Conservation (phyloP, 2,329 filamentous ascomycete species). For the Fusarium sp. region DNA sequence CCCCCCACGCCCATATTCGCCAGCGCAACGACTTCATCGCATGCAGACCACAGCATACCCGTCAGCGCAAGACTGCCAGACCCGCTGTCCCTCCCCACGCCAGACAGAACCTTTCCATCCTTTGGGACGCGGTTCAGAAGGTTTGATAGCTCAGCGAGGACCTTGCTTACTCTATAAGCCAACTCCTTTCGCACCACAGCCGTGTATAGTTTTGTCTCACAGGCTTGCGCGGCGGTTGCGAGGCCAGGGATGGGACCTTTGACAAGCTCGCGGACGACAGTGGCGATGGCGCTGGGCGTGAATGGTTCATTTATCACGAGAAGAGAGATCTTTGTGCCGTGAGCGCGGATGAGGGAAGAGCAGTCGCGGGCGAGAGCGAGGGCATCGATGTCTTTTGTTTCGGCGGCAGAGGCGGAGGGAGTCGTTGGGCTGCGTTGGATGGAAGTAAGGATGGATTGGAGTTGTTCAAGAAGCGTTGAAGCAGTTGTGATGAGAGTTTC, state of each 20-base stretch:
- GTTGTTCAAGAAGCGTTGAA: conserved; percentile 55
- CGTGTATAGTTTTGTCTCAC: conserved; percentile 72
- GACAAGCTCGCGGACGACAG: conserved; percentile 78
- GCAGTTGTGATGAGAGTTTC: conserved; percentile 55
- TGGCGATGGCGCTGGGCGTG: conserved; percentile 79
- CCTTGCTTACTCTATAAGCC: conserved; percentile 66
- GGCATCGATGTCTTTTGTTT: conserved; percentile 60
- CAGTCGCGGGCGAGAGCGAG: conserved; percentile 79
- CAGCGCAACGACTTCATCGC: conserved; percentile 77
- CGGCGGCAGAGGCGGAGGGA: conserved; percentile 19
- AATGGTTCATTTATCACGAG: conserved; percentile 89
- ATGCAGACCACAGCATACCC: conserved; percentile 85
- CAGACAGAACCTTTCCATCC: conserved; percentile 65
- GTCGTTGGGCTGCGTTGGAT: conserved; percentile 52
- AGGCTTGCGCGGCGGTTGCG: conserved; percentile 76
- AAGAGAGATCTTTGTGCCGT: conserved; percentile 88
- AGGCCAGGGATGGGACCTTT: conserved; percentile 80
- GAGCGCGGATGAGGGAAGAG: conserved; percentile 79
- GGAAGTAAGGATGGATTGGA: conserved; percentile 57
- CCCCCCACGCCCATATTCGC: conserved; percentile 76
- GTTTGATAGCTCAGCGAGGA: conserved; percentile 71
- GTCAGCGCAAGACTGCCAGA: conserved; percentile 73
- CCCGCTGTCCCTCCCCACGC: conserved; percentile 50
- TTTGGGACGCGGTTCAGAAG: conserved; percentile 71
- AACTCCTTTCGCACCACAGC: conserved; percentile 73